A percentile compares a stretch with the other conserved stretches of the same genome.
phyloP scores from a whole-genome alignment of 768 basidiomycete species.

The Calocera viscosa region DNA sequence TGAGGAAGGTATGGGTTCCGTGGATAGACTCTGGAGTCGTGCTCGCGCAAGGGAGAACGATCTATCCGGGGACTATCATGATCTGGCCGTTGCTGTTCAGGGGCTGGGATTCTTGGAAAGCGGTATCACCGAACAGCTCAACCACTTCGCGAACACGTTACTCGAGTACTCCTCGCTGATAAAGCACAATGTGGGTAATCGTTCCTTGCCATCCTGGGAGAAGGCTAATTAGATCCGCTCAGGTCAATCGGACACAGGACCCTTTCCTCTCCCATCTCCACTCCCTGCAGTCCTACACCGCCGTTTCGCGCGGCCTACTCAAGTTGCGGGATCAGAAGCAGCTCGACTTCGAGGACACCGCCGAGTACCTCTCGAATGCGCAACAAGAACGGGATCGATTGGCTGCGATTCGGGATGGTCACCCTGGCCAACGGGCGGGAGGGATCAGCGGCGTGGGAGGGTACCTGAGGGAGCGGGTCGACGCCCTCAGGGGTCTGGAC shows the following conservation, averaged over 20 bases:
- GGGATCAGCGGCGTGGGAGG: conserved; percentile 66
- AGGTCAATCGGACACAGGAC: conserved; percentile 86
- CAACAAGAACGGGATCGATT: conserved; percentile 86
- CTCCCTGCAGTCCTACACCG: conserved; percentile 84
- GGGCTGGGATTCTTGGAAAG: conserved; percentile 96
- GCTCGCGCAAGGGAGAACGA: conserved; percentile 75
- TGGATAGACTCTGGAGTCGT: conserved; percentile 71
- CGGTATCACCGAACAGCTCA: conserved; percentile 94
- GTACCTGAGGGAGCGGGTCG: conserved; percentile 86
- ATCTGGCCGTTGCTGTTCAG: conserved; percentile 89
- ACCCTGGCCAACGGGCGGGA: conserved; percentile 30
- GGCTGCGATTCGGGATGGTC: conserved; percentile 74
- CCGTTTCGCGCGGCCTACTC: conserved; percentile 85
- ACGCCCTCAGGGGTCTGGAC: conserved; percentile 81
- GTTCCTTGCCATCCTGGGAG: not conserved
- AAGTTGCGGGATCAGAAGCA: conserved; percentile 97
- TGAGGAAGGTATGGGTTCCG: conserved; percentile 75
- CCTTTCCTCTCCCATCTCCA: conserved; percentile 84
- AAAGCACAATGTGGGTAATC: conserved; percentile 56
- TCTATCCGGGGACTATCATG: conserved; percentile 93
- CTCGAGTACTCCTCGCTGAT: conserved; percentile 87
- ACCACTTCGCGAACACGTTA: conserved; percentile 91
- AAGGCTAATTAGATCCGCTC: not conserved
- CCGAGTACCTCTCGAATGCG: conserved; percentile 86
- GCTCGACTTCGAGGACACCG: conserved; percentile 93